These are phyloP conservation scores for Fabrea salina DNA, from an alignment of 169 alveolate species.

Conservation along the genomic window DNA sequence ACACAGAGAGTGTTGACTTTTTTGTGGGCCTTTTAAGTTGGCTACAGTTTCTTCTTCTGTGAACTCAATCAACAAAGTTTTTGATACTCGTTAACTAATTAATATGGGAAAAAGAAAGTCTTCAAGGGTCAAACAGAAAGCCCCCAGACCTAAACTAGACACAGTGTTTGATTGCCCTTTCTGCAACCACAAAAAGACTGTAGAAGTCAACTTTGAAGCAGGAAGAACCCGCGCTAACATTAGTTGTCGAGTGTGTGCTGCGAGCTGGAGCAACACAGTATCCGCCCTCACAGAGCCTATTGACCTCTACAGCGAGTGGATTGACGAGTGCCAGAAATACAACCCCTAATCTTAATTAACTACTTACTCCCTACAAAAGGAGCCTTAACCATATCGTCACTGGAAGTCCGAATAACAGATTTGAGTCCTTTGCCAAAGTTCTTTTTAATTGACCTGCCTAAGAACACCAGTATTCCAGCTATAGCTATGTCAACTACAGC, in stretches of 20 bases:
- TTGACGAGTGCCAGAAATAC: conserved; percentile 72
- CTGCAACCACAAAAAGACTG: conserved; percentile 91
- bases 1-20: no score
- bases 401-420: background rate
- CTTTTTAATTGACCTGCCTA: background rate
- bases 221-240: conserved; percentile 46
- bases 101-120: conserved; percentile 83
- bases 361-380: background rate
- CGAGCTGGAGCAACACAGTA: conserved; percentile 70
- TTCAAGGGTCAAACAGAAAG: conserved; percentile 61
- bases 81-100: conserved; percentile 27
- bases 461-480: background rate
- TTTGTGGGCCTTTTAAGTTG: no score
- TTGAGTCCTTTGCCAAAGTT: background rate
- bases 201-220: conserved; percentile 84
- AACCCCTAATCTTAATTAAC: background rate
- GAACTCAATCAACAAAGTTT: conserved; percentile 24
- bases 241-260: conserved; percentile 88
- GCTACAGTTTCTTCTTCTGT: no score
- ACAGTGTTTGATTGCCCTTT: conserved; percentile 93
- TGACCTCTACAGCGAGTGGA: conserved; percentile 91
- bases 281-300: conserved; percentile 83
- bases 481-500: background rate
- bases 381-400: background rate
- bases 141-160: conserved; percentile 82